Evolutionary conservation across 2,329 filamentous ascomycete species (phyloP).

Genomic region (Calonectria pseudoreteaudii): DNA sequence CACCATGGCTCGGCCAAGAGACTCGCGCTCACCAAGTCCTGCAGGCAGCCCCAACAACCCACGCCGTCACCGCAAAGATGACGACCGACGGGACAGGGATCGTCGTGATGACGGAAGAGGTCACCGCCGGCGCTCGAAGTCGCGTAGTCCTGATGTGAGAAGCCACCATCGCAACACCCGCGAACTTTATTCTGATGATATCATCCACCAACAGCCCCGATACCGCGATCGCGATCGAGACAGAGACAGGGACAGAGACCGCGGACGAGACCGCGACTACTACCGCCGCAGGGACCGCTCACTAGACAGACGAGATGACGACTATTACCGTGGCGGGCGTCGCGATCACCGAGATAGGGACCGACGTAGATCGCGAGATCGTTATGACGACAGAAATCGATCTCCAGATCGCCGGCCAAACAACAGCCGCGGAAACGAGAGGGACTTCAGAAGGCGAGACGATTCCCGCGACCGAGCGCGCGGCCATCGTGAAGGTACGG

Average conservation of each 20-base stretch:
- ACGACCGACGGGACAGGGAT: conserved; percentile 67
- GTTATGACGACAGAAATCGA: conserved; percentile 68
- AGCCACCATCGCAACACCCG: conserved; percentile 32
- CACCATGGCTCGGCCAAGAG: conserved; percentile 73
- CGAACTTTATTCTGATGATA: conserved; percentile 54
- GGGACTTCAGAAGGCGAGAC: conserved; percentile 79
- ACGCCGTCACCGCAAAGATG: conserved; percentile 74
- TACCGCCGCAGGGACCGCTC: conserved; percentile 79
- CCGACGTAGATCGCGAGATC: conserved; percentile 73
- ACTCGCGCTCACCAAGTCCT: conserved; percentile 91
- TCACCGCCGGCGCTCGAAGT: conserved; percentile 68
- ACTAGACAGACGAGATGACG: conserved; percentile 74
- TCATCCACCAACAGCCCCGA: conserved; percentile 61
- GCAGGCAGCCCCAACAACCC: conserved; percentile 85
- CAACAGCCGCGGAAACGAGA: conserved; percentile 70
- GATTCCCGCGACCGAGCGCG: conserved; percentile 76
- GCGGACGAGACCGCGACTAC: conserved; percentile 63
- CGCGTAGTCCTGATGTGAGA: conserved; percentile 74
- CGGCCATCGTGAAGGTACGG: conserved; percentile 75
- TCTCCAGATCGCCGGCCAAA: conserved; percentile 71
- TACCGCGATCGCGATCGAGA: conserved; percentile 66
- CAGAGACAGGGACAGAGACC: conserved; percentile 66
- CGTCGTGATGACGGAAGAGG: conserved; percentile 63
- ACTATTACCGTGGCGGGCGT: conserved; percentile 70
- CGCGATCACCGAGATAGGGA: conserved; percentile 69